Percentiles rank a stretch among this genome's conserved stretches.
Conservation (phyloP, 2,329 filamentous ascomycete genomes). For the Scleromitrula shiraiana region DNA sequence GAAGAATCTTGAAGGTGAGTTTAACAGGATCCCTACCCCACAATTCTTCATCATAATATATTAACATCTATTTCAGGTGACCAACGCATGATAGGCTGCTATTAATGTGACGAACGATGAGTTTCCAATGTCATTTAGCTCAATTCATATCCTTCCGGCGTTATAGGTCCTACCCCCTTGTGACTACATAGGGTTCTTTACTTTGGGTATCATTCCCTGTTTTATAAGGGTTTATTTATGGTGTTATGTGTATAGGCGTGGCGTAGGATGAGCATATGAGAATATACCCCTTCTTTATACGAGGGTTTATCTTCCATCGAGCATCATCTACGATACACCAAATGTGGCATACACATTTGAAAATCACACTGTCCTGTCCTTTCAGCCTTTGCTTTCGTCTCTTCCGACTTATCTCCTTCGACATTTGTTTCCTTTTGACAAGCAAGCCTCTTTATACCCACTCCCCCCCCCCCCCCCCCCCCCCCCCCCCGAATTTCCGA, state of each 20-base stretch:
- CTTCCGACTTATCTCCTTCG: neutral
- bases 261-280: conserved; percentile 25
- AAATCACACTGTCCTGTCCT: conserved; percentile 28
- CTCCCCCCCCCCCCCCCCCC: neutral
- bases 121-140: conserved; percentile 25
- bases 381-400: conserved; percentile 19
- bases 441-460: conserved; percentile 6
- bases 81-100: conserved; percentile 44
- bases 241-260: conserved; percentile 30
- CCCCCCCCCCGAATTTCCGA: neutral
- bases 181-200: conserved; percentile 19
- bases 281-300: conserved; percentile 20
- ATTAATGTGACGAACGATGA: conserved; percentile 33
- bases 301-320: conserved; percentile 15
- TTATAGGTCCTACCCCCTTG: conserved; percentile 22
- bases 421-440: conserved; percentile 4
- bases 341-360: conserved; percentile 13
- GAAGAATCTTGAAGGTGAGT: conserved; percentile 86
- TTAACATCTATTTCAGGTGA: conserved; percentile 36
- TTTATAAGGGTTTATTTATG: conserved; percentile 21
- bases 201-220: conserved; percentile 16
- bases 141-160: conserved; percentile 25
- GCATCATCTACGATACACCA: conserved; percentile 21
- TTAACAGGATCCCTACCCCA: conserved; percentile 17
- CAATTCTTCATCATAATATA: conserved; percentile 2